Evolutionary conservation across 345 rosid species (phyloP), one percentile per base, ranked within the genome.

Genomic region (Moricandia moricandioides): DNA sequence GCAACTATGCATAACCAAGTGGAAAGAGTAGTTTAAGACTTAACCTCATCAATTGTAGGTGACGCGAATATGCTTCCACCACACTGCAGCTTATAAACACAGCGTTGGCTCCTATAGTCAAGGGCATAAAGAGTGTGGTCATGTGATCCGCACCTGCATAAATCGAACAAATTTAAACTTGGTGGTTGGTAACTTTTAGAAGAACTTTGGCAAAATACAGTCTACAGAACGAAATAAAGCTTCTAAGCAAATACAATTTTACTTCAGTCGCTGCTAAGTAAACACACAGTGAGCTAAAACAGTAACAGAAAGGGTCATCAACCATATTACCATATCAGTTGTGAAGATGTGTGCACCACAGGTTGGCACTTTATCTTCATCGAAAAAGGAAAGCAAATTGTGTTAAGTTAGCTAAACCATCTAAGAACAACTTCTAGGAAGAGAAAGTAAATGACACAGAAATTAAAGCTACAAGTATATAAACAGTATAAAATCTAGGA

Each of bases 291-390:
- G 29, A 63, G 54, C 66, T 34, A 63, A 55, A 57, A 59, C 39
- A 30, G 39, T 59, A 59, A 33, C 59, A 70, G 12, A 74, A 72
- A 27, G 39, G 30, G 43, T 35, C 17, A 78, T 7, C 63, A 73
- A 55, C 8, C 24, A 24, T 7, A 72, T 80, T 85, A 94, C 99
- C 97, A 95, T 62, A 92, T 80, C 80, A 95, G 72, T 60, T 87
- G 91, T 59, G 86, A 82, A 39, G n/a, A 71, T 21, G 30, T 30
- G 68, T 95, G 96, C 33, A 86, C 69, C 16, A 83, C 79, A 51
- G 97, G 99, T 83, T 92, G 99, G 69, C 92, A 88, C 82, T 95
- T 95, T 73, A 95, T 97, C 97, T 94, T 81, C 82, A 82, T 24
- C 18, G 4, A 33, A 47, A 76, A 72, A 67, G 67, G 52, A 76